phyloP scores from a whole-genome alignment of 176 grass and related monocot genomes.

The sorghum (Sorghum bicolor) region Sorghum_bicolor_NCBIv3 NC_012871.2:55384501-55385000 shows the following conservation, averaged over 20 bases:
- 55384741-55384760: neutral
- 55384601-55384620: slow-evolving; percentile 3
- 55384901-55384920: neutral
- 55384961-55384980: neutral
- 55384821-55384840: rapidly evolving
- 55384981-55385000: neutral
- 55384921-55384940: neutral
- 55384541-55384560: neutral
- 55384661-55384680: neutral
- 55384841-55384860: too few relatives aligned
- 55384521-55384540: slow-evolving; percentile 8
- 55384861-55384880: neutral
- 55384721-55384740: slow-evolving; percentile 5
- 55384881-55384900: slow-evolving; percentile 27
- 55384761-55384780: neutral
- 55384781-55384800: neutral
- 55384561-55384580: neutral
- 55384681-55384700: neutral
- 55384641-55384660: slow-evolving; percentile 20
- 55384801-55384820: neutral
- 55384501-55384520: neutral
- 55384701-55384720: neutral
- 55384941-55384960: neutral
- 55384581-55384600: neutral
- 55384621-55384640: slow-evolving; percentile 8